phyloP scores from a whole-genome alignment of 768 basidiomycete species.

The Tephrocybe sp. region DNA sequence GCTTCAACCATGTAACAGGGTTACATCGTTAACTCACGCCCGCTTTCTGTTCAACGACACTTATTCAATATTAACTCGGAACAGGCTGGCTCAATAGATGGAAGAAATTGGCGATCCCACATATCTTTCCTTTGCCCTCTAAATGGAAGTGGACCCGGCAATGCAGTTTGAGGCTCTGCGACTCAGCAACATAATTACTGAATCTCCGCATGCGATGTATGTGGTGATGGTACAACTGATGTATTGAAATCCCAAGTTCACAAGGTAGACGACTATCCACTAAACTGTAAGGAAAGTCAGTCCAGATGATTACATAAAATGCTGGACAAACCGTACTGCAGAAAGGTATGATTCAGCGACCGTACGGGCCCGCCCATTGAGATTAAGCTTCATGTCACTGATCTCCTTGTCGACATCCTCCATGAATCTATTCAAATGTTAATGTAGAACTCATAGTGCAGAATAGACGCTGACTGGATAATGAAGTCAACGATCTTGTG shows the following conservation, averaged over 20 bases:
- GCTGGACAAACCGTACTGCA: constrained; percentile 53
- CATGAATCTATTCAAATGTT: constrained; percentile 69
- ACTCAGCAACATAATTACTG: no score
- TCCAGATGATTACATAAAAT: neutral
- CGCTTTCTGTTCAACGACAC: no score
- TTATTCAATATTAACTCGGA: no score
- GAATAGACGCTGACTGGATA: constrained; percentile 69
- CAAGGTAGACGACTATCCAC: constrained; percentile 25
- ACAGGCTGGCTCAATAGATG: no score
- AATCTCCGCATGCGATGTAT: no score
- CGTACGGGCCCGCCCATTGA: constrained; percentile 94
- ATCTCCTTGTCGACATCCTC: constrained; percentile 99
- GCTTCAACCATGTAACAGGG: no score
- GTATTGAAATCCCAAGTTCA: neutral
- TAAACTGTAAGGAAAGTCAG: constrained; percentile 29
- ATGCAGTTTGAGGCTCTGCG: no score
- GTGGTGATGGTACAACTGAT: neutral
- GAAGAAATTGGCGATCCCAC: no score
- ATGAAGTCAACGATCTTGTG: constrained; percentile 99
- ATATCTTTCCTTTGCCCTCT: no score
- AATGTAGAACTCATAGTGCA: constrained; percentile 5
- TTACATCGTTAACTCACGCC: no score
- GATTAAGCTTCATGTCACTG: constrained; percentile 96
- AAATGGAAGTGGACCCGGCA: no score
- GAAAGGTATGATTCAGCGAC: constrained; percentile 96